Conservation (phyloP, 176 grass and related monocot genomes). For the Eleusine coracana region DNA sequence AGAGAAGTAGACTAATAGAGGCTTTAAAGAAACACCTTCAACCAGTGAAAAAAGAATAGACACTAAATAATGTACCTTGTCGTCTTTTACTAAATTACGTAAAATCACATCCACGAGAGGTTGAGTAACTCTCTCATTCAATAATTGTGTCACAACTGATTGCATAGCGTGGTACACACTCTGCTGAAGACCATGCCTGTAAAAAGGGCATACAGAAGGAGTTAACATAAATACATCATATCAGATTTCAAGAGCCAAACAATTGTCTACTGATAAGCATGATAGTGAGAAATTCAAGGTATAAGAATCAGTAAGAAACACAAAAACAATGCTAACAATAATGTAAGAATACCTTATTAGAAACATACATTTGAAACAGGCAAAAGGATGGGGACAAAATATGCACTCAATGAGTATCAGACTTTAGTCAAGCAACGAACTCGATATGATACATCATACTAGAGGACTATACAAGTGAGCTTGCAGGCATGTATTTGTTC, state of each 20-base stretch:
- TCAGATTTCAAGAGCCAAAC: conserved; percentile 12
- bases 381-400: neutral
- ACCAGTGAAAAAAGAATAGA: conserved; percentile 16
- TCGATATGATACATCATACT: no score
- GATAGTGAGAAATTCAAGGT: conserved; percentile 2
- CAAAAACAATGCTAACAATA: neutral
- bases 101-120: conserved; percentile 80
- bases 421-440: no score
- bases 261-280: neutral
- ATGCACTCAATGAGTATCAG: neutral
- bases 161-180: conserved; percentile 74
- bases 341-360: neutral
- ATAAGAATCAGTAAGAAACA: neutral
- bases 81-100: conserved; percentile 79
- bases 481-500: no score
- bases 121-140: conserved; percentile 84
- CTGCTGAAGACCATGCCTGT: conserved; percentile 77
- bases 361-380: conserved; percentile 14
- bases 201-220: conserved; percentile 32
- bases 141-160: conserved; percentile 78
- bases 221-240: neutral
- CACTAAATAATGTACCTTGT: conserved; percentile 63
- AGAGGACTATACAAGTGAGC: no score
- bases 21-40: conserved; percentile 29
- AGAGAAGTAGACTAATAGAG: conserved; percentile 40